A percentile compares a stretch with the other conserved stretches of the same genome.
phyloP scores from a whole-genome alignment of 108 stramenopile genomes.

The Bacterosira constricta region DNA sequence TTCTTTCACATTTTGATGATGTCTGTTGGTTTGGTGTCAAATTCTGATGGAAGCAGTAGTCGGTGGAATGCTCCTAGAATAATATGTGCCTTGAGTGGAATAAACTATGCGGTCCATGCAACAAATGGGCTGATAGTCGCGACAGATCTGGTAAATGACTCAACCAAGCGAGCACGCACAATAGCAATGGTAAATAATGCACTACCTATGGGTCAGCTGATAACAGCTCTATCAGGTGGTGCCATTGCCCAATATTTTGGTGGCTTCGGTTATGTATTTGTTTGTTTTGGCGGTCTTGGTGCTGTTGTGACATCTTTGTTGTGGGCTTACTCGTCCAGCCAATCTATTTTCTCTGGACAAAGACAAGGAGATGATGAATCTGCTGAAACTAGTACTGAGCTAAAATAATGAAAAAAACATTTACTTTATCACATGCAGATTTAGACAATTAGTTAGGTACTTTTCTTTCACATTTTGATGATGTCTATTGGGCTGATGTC shows the following conservation, averaged over 20 bases:
- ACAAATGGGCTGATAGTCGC: conserved; percentile 20
- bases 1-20: conserved; percentile 24
- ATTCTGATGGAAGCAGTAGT: too few species aligned
- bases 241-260: conserved; percentile 23
- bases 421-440: too few species aligned
- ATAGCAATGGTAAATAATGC: conserved; percentile 25
- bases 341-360: too few species aligned
- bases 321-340: too few species aligned
- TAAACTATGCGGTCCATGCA: conserved; percentile 32
- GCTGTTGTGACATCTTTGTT: conserved; percentile 5
- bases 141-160: conserved; percentile 11
- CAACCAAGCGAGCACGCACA: conserved; percentile 15
- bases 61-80: background rate
- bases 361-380: too few species aligned
- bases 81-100: conserved; percentile 24
- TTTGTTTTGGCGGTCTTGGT: conserved; percentile 19
- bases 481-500: conserved; percentile 1
- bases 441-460: too few species aligned
- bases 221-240: conserved; percentile 20
- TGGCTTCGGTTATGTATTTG: conserved; percentile 11
- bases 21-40: background rate
- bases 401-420: too few species aligned
- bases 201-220: conserved; percentile 17
- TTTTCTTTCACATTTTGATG: conserved; percentile 19
- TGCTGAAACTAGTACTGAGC: too few species aligned